Conservation (phyloP, 2,329 filamentous ascomycete genomes). For the Aspergillus hortae region DNA sequence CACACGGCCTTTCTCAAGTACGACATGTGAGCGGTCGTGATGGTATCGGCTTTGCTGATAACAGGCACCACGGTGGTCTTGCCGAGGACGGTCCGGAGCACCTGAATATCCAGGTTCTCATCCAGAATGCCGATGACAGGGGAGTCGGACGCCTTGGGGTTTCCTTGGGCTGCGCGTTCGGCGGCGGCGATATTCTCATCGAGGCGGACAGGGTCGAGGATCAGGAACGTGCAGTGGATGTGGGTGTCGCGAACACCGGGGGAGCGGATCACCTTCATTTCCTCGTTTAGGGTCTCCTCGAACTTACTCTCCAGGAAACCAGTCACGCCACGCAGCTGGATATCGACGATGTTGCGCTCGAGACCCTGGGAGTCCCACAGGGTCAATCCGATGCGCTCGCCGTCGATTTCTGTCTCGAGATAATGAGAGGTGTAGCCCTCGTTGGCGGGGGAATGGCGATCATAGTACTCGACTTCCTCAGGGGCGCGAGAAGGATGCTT, state of each 20-base stretch:
- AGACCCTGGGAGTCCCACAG: conserved; percentile 95
- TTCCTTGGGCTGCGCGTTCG: conserved; percentile 55
- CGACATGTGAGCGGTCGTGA: conserved; percentile 92
- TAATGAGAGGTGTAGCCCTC: conserved; percentile 80
- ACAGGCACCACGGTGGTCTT: conserved; percentile 96
- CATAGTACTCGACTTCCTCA: conserved; percentile 55
- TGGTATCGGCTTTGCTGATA: conserved; percentile 93
- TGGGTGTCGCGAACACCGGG: conserved; percentile 93
- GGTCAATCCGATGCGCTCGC: conserved; percentile 85
- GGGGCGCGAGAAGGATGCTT: conserved; percentile 60
- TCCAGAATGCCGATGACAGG: conserved; percentile 67
- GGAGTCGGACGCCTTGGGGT: conserved; percentile 43
- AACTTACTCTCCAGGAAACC: conserved; percentile 97
- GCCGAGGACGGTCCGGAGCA: conserved; percentile 79
- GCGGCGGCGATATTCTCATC: conserved; percentile 74
- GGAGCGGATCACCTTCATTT: conserved; percentile 94
- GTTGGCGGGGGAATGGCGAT: conserved; percentile 53
- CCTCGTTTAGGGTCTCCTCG: conserved; percentile 93
- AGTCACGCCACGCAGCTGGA: conserved; percentile 88
- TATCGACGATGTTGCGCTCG: conserved; percentile 90
- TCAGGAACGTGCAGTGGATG: conserved; percentile 90
- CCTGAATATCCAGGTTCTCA: conserved; percentile 84
- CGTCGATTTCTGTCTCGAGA: conserved; percentile 90
- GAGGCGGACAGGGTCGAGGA: conserved; percentile 82
- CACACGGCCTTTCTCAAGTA: conserved; percentile 88